These are phyloP conservation scores for Apiotrichum montevideense DNA, from an alignment of 1,284 basidiomycete genomes.

Conservation along the genomic window DNA sequence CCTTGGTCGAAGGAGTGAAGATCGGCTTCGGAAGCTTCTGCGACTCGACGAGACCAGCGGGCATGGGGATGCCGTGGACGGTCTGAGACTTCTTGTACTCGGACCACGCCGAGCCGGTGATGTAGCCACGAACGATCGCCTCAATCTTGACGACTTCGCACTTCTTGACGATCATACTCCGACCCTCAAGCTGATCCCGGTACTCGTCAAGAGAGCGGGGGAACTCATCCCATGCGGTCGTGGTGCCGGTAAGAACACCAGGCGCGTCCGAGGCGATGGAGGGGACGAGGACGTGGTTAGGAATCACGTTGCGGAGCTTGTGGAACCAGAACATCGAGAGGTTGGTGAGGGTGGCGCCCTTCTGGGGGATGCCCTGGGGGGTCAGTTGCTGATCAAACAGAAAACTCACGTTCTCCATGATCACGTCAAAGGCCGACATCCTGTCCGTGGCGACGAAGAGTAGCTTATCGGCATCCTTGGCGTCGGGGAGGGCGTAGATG, in stretches of 20 bases:
- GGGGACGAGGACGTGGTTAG: slow-evolving; percentile 78
- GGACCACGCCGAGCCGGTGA: slow-evolving; percentile 91
- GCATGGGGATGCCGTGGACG: slow-evolving; percentile 77
- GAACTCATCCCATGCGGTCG: slow-evolving; percentile 65
- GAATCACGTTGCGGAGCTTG: slow-evolving; percentile 67
- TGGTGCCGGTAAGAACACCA: slow-evolving; percentile 13
- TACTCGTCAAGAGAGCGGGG: slow-evolving; percentile 58
- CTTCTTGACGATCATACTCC: slow-evolving; percentile 85
- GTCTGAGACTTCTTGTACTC: slow-evolving; percentile 88
- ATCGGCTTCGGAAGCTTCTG: slow-evolving; percentile 73
- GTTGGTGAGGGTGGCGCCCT: slow-evolving; percentile 82
- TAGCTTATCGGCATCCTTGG: slow-evolving; percentile 55
- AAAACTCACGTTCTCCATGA: slow-evolving; percentile 68
- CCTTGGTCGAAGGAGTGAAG: slow-evolving; percentile 97
- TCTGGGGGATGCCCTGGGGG: slow-evolving; percentile 75
- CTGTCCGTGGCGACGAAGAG: slow-evolving; percentile 94
- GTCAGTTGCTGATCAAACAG: not conserved
- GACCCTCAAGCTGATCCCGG: slow-evolving; percentile 63
- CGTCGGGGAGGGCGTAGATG: slow-evolving; percentile 66
- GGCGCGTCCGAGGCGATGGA: slow-evolving; percentile 19
- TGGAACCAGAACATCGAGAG: slow-evolving; percentile 95
- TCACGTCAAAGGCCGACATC: slow-evolving; percentile 95
- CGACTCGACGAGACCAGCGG: slow-evolving; percentile 75
- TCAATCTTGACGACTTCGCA: slow-evolving; percentile 91
- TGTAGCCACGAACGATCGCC: slow-evolving; percentile 92